Evolutionary conservation across 495 filamentous ascomycete genomes (phyloP).

Genomic region (Podospora appendiculata): DNA sequence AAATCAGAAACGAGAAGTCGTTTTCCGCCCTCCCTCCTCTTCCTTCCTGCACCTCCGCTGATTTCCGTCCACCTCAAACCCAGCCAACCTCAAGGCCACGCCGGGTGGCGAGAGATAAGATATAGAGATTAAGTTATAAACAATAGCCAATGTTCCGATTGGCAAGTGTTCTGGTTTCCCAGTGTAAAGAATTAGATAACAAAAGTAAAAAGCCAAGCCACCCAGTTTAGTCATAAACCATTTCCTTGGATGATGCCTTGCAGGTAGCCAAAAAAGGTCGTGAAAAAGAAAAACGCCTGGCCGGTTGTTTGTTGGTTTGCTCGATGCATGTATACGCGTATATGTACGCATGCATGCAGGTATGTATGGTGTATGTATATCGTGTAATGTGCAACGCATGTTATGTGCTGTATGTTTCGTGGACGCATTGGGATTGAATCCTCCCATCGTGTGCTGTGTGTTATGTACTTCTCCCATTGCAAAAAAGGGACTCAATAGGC

Average conservation of each 20-base stretch:
- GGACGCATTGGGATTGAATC: background rate
- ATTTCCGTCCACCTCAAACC: no score
- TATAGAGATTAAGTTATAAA: background rate
- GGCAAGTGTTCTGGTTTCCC: no score
- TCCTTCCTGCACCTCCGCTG: no score
- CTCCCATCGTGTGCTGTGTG: background rate
- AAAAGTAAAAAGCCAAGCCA: background rate
- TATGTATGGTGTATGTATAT: slow-evolving; percentile 6
- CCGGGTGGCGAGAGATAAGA: no score
- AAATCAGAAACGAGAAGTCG: no score
- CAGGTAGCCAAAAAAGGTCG: background rate
- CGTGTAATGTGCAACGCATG: background rate
- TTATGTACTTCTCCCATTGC: background rate
- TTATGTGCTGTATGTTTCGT: background rate
- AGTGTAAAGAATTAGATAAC: no score
- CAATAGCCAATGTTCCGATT: background rate
- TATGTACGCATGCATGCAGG: background rate
- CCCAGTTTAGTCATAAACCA: slow-evolving; percentile 8
- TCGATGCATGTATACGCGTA: background rate
- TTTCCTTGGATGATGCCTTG: background rate
- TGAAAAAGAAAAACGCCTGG: background rate
- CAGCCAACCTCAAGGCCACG: no score
- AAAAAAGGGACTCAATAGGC: background rate
- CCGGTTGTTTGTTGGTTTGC: background rate
- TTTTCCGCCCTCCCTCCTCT: no score